A percentile compares a stretch with the other conserved stretches of the same genome.
Evolutionary conservation across 345 rosid genomes (phyloP).

Genomic region (Eucalyptus urophylla): DNA sequence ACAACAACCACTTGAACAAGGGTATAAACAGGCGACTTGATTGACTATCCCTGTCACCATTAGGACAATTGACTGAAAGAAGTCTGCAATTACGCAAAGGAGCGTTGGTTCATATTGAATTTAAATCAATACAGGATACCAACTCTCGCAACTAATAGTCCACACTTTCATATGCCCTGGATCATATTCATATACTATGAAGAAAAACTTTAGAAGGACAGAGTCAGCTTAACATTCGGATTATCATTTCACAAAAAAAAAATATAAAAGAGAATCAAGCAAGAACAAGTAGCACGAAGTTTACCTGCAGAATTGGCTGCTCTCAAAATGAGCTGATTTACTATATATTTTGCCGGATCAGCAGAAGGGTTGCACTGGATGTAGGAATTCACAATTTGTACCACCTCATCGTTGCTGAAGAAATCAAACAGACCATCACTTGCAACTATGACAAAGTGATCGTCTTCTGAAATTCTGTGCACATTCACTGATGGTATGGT

Average conservation of each 20-base stretch:
- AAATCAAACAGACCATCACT: conserved; percentile 95
- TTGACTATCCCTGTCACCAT: not conserved
- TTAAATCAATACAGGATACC: not conserved
- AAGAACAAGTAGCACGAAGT: not conserved
- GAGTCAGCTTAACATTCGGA: not conserved
- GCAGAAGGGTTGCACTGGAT: conserved; percentile 50
- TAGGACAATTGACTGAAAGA: not conserved
- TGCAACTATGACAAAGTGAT: conserved; percentile 83
- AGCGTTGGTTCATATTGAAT: not conserved
- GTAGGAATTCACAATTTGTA: conserved; percentile 50
- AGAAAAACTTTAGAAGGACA: not conserved
- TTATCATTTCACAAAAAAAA: not conserved
- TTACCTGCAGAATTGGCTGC: conserved; percentile 91
- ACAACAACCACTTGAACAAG: not conserved
- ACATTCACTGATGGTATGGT: conserved; percentile 68
- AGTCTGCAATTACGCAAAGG: not conserved
- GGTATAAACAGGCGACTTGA: not conserved
- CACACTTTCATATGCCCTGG: not conserved
- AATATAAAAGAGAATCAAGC: not conserved
- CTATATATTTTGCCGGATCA: conserved; percentile 88
- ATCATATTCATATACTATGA: not conserved
- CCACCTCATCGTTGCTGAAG: conserved; percentile 77
- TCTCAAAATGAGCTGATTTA: conserved; percentile 69
- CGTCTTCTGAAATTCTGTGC: conserved; percentile 55
- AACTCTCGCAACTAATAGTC: not conserved